Conservation (phyloP, 140 eudicot genomes). For the Stevia rebaudiana region DNA sequence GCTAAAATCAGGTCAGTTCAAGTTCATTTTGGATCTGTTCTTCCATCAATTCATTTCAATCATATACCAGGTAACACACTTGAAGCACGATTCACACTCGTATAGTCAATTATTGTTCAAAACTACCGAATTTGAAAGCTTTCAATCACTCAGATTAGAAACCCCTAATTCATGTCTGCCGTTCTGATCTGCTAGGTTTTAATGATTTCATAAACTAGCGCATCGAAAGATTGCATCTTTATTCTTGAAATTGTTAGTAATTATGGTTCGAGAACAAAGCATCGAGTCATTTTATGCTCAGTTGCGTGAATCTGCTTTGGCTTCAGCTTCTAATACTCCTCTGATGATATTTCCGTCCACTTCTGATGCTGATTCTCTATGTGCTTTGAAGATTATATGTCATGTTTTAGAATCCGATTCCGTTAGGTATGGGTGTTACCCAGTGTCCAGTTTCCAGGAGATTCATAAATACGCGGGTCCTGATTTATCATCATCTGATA, state of each 20-base stretch:
- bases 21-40: background rate
- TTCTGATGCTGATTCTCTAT: slow-evolving; percentile 80
- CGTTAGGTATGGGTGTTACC: slow-evolving; percentile 79
- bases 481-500: slow-evolving; percentile 31
- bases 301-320: slow-evolving; percentile 61
- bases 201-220: background rate
- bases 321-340: slow-evolving; percentile 53
- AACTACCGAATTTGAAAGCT: background rate
- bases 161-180: slow-evolving; percentile 18
- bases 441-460: slow-evolving; percentile 76
- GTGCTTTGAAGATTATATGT: slow-evolving; percentile 70
- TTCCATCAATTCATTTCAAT: slow-evolving; percentile 17
- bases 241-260: background rate
- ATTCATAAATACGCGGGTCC: slow-evolving; percentile 68
- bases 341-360: slow-evolving; percentile 78
- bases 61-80: slow-evolving; percentile 10
- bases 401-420: slow-evolving; percentile 92
- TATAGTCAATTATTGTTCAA: background rate
- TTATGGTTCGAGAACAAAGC: slow-evolving; percentile 78
- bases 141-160: background rate
- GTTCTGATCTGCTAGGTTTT: background rate
- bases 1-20: slow-evolving; percentile 2
- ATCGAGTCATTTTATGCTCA: slow-evolving; percentile 57
- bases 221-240: background rate
- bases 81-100: slow-evolving; percentile 6